Percentiles rank a stretch among this genome's conserved stretches.
These are phyloP conservation scores for Aeminium ludgeri DNA, from an alignment of 495 filamentous ascomycete species.

Conservation along the genomic window DNA sequence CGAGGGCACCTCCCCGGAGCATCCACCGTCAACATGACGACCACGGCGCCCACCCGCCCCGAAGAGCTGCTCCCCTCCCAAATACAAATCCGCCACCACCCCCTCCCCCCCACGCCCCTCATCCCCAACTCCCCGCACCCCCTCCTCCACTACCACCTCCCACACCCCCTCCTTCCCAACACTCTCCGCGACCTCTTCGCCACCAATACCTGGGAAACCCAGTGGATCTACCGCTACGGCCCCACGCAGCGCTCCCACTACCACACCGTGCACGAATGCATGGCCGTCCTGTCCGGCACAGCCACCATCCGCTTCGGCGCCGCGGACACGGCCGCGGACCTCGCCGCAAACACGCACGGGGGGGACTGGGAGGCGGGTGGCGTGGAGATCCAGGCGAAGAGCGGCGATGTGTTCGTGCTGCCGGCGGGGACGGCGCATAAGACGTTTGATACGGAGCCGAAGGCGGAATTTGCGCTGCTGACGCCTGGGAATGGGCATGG, in stretches of 20 bases:
- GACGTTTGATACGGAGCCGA: constrained; percentile 18
- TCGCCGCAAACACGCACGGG: constrained; percentile 19
- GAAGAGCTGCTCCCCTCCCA: no score
- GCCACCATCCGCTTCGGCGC: constrained; percentile 26
- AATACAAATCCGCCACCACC: no score
- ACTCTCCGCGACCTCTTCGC: constrained; percentile 21
- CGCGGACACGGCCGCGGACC: constrained; percentile 20
- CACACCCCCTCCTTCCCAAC: constrained; percentile 1
- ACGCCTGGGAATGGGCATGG: constrained; percentile 19
- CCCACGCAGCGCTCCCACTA: constrained; percentile 25
- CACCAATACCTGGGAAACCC: constrained; percentile 21
- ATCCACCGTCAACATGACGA: no score
- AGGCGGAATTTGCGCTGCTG: constrained; percentile 14
- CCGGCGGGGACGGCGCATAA: constrained; percentile 27
- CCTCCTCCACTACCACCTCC: constrained; percentile 21
- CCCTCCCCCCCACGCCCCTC: constrained; percentile 18
- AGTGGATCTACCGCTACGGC: constrained; percentile 27
- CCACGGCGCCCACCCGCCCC: no score
- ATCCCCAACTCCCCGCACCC: constrained; percentile 25
- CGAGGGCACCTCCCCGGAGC: no score
- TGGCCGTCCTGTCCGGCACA: constrained; percentile 25
- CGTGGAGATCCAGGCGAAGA: constrained; percentile 17
- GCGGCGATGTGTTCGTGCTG: constrained; percentile 26
- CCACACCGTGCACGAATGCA: constrained; percentile 28
- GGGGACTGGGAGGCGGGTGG: constrained; percentile 16